A percentile compares a stretch with the other conserved stretches of the same genome.
phyloP scores from a whole-genome alignment of 2,329 filamentous ascomycete genomes.

The Neoarthrinium moseri region DNA sequence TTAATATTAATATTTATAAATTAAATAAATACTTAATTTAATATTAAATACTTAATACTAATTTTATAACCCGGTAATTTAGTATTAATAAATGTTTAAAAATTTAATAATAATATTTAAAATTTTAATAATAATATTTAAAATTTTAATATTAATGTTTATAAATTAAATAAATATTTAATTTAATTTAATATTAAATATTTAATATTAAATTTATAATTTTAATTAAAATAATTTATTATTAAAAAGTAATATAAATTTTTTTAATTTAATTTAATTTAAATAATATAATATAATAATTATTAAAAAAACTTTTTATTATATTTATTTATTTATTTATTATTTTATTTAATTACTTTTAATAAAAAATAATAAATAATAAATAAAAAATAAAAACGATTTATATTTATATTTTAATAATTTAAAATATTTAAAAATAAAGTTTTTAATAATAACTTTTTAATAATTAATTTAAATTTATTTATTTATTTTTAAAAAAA shows the following conservation, averaged over 20 bases:
- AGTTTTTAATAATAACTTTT: not conserved
- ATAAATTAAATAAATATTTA: too few relatives aligned
- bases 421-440: not conserved
- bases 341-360: too few relatives aligned
- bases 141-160: not conserved
- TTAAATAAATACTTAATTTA: too few relatives aligned
- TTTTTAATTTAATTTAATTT: not conserved
- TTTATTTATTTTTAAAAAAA: not conserved
- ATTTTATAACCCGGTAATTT: too few relatives aligned
- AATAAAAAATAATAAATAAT: too few relatives aligned
- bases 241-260: not conserved
- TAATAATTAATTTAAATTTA: not conserved
- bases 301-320: not conserved
- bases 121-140: slow-evolving; percentile 1
- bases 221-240: not conserved
- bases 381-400: too few relatives aligned
- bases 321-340: not conserved
- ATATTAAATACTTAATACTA: too few relatives aligned
- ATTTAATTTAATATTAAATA: too few relatives aligned
- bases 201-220: not conserved
- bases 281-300: not conserved
- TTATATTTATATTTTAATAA: too few relatives aligned
- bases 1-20: not conserved
- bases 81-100: not conserved
- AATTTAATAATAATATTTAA: not conserved